Evolutionary conservation across 192 early-diverging fungal species (phyloP), one percentile per base, ranked within the genome.

Genomic region (Phlyctochytrium planicorne): DNA sequence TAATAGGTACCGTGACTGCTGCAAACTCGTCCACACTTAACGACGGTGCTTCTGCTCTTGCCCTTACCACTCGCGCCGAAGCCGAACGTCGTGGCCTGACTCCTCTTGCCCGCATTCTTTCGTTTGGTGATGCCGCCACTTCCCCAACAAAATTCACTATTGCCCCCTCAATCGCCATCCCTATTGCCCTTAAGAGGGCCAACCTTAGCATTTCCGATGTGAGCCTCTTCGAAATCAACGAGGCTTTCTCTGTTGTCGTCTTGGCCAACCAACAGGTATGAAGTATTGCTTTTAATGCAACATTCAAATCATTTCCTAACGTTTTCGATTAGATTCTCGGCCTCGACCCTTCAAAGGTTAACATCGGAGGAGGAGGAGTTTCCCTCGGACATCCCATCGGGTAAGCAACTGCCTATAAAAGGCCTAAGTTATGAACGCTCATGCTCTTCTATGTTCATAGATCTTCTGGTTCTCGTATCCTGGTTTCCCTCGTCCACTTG

Each of bases 351-450:
- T 85, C 90, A 24, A 94, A 93, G 55, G 85, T 96, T 66, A 98
- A 98, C 70, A 87, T 95, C 29, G 85, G 85, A 71, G 96, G 96
- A 66, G 96, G 96, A 27, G 96, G 93, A 31, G 94, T 97, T 34
- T 91, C 92, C 1, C 84, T 96, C 56, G 96, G 96, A 30, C 96
- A 98, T 72, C 95, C 96, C 62, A 89, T 98, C 33, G 96, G 96
- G 52, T 78, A 71, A 73, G 61, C 50, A 17, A 20, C 31, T 56
- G 14, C 20, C 32, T 32, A 0, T 30, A 2, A 2, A 24, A 30
- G 17, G 4, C 60, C 24, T 16, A 17, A n/a, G 2, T 4, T 47
- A 3, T 31, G 56, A 30, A 20, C 53, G 24, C 17, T 33, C 14
- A 4, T 68, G 66, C 29, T 55, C 69, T 25, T 24, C 23, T 14